Base-by-base conservation (phyloP, 2,329 filamentous ascomycete species). In the Fusarium vanettenii region DNA sequence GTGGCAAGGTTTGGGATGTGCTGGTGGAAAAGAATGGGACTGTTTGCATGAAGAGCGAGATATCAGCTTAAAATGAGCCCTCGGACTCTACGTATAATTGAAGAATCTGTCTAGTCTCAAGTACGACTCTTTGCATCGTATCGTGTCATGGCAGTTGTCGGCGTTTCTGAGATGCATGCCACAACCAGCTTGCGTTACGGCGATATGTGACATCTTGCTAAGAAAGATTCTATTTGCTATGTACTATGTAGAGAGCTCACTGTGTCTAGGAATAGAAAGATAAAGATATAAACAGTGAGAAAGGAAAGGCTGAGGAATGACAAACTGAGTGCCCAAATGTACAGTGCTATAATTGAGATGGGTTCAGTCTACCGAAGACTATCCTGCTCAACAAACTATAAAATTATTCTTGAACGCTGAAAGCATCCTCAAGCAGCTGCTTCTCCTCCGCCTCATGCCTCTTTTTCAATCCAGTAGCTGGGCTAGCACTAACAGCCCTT, bases 11-110 rank as follows among this genome's bases (percentile, higher is more conserved):
- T 11, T 88, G 84, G 82, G 86, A 88, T 55, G 76, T 90, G 9
- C 80, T 85, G 75, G 88, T 88, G 48, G 87, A 87, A 70, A 87
- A 79, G 68, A 74, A 81, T 3, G 81, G 79, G 0, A 74, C 68
- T 7, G 50, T 81, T 2, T 85, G 83, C 59, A 84, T 86, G 81
- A 84, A 75, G 65, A 82, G 81, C 1, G 76, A 79, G 39, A 81
- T 85, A n/a, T 69, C 37, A 5, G 60, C 25, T 6, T 59, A 52
- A 27, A 27, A 27, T 18, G 31, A 33, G 13, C 5, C 4, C 9
- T 9, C 1, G 4, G 14, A 6, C 27, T 31, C 9, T 16, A 31
- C 6, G 5, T 20, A 56, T 6, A 6, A 22, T 25, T 37, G 8
- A 25, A 6, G 6, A 37, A 25, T 18, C 5, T 20, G 13, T 20